These are phyloP conservation scores for Leptoxyphium fumago DNA, from an alignment of 2,329 filamentous ascomycete species.

Conservation along the genomic window DNA sequence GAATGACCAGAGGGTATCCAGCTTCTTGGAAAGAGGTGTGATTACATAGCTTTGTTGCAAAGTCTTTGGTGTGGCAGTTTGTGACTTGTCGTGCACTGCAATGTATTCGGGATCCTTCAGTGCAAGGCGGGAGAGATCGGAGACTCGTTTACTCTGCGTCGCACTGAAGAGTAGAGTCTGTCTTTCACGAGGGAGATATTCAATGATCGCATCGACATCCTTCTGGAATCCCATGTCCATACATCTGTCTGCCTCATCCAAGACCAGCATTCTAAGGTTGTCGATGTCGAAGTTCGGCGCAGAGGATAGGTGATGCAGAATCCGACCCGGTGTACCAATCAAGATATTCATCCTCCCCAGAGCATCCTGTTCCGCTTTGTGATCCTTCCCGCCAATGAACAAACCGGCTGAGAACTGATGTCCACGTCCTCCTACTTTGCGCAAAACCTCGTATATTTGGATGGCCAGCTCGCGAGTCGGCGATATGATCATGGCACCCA, in stretches of 20 bases:
- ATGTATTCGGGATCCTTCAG: conserved; percentile 88
- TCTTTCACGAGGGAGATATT: conserved; percentile 70
- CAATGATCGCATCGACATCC: conserved; percentile 81
- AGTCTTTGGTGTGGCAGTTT: conserved; percentile 63
- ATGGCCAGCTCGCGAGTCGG: conserved; percentile 91
- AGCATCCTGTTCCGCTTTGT: conserved; percentile 76
- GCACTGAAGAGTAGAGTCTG: conserved; percentile 94
- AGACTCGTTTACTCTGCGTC: conserved; percentile 88
- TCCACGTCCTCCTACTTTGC: conserved; percentile 69
- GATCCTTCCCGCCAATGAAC: conserved; percentile 82
- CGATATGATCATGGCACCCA: conserved; percentile 84
- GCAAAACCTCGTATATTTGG: conserved; percentile 88
- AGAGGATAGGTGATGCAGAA: conserved; percentile 91
- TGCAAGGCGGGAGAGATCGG: conserved; percentile 77
- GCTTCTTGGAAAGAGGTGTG: conserved; percentile 71
- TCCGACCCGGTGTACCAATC: conserved; percentile 85
- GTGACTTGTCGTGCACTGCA: conserved; percentile 73
- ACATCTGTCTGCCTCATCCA: conserved; percentile 93
- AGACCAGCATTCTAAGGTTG: conserved; percentile 79
- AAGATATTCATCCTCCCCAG: conserved; percentile 90
- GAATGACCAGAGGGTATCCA: conserved; percentile 87
- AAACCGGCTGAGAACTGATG: conserved; percentile 86
- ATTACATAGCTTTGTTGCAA: conserved; percentile 86
- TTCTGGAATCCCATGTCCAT: conserved; percentile 94
- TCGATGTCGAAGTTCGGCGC: conserved; percentile 80